Evolutionary conservation across 1,284 basidiomycete species (phyloP).

Genomic region (Neolentinus lepideus): DNA sequence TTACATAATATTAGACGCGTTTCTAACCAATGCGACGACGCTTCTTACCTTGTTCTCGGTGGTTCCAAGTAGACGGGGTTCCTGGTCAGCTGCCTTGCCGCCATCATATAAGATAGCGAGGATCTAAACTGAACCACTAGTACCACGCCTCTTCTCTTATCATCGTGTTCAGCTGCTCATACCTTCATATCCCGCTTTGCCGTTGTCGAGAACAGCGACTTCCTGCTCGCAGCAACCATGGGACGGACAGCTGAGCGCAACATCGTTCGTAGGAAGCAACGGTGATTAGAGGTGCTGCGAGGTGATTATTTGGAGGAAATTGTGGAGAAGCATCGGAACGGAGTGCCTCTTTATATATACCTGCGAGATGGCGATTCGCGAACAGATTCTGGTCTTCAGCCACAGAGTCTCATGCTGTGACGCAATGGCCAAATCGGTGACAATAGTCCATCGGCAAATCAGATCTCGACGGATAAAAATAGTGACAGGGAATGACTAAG

Average conservation of each 20-base stretch:
- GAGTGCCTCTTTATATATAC: neutral
- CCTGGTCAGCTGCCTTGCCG: slow-evolving; percentile 65
- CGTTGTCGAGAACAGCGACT: neutral
- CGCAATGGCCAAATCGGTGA: neutral
- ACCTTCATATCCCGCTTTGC: slow-evolving; percentile 1
- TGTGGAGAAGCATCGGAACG: neutral
- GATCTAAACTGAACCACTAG: slow-evolving; percentile 37
- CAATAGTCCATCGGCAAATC: neutral
- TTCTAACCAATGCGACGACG: neutral
- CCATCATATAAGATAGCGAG: slow-evolving; percentile 80
- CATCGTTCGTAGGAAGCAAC: neutral
- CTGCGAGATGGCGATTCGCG: too few relatives aligned
- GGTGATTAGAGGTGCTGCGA: slow-evolving; percentile 12
- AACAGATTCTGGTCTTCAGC: too few relatives aligned
- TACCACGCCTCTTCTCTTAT: neutral
- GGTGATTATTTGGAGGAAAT: neutral
- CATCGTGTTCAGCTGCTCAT: neutral
- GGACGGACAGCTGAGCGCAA: neutral
- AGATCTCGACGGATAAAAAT: neutral
- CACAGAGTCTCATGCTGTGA: neutral
- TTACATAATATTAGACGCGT: neutral
- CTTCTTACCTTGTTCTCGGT: slow-evolving; percentile 73
- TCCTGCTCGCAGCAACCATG: neutral
- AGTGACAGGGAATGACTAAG: neutral
- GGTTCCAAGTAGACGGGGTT: slow-evolving; percentile 85